Percentiles rank a stretch among this genome's conserved stretches.
Conservation (phyloP, 345 rosid species). For the Sonneratia alba region DNA sequence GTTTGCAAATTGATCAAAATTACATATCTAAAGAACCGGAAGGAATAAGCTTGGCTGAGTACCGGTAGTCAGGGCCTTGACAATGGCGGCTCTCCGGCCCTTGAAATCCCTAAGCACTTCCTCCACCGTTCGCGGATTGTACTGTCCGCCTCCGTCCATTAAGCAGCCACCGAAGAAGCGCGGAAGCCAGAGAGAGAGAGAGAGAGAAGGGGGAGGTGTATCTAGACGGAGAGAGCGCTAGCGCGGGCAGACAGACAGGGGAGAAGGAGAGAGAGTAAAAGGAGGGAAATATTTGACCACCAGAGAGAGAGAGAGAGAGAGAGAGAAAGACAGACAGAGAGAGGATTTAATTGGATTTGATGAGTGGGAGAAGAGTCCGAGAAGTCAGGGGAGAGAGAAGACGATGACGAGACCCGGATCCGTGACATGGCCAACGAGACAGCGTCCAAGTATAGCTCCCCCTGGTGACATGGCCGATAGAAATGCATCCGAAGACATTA, state of each 20-base stretch:
- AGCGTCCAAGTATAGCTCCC: too few species aligned
- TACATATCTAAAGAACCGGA: too few species aligned
- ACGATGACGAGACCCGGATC: too few species aligned
- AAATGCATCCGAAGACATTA: too few species aligned
- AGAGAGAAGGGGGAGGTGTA: constrained; percentile 4
- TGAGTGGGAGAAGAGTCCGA: background rate
- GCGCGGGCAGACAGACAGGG: too few species aligned
- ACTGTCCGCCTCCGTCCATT: constrained; percentile 28
- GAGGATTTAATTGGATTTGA: constrained; percentile 12
- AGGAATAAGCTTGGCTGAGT: background rate
- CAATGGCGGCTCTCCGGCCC: constrained; percentile 62
- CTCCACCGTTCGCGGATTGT: constrained; percentile 22
- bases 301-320: constrained; percentile 15
- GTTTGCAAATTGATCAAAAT: background rate
- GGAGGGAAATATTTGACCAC: constrained; percentile 20
- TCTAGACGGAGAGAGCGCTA: too few species aligned
- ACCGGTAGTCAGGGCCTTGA: constrained; percentile 68
- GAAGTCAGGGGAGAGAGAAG: too few species aligned
- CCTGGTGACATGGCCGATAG: too few species aligned
- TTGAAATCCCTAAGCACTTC: constrained; percentile 63
- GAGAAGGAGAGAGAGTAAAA: background rate
- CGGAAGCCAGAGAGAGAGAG: constrained; percentile 9
- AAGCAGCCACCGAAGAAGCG: background rate
- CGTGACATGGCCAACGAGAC: too few species aligned
- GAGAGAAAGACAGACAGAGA: constrained; percentile 13